Conservation (phyloP, 495 filamentous ascomycete species). For the Neurospora intermedia region DNA sequence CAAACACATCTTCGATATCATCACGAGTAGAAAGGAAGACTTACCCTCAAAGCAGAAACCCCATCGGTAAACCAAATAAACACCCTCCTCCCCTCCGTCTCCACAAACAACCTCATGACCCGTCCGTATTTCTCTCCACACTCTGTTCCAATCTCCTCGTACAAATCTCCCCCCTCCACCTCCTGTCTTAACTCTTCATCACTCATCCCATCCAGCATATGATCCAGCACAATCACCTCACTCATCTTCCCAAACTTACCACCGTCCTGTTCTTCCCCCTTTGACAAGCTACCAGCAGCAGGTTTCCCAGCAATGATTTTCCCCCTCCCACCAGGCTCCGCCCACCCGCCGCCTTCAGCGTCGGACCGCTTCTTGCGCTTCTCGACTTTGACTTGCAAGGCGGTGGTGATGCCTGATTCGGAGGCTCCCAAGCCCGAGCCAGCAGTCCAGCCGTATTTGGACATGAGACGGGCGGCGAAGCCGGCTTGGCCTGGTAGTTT, state of each 20-base stretch:
- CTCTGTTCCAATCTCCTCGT: constrained; percentile 91
- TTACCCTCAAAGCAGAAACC: constrained; percentile 69
- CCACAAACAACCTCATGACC: constrained; percentile 74
- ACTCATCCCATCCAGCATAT: constrained; percentile 72
- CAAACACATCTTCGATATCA: background rate
- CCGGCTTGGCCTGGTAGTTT: constrained; percentile 65
- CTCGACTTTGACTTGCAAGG: constrained; percentile 70
- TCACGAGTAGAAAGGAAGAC: constrained; percentile 15
- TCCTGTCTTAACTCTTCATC: constrained; percentile 47
- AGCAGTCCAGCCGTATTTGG: constrained; percentile 86
- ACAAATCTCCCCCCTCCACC: constrained; percentile 53
- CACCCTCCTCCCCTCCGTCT: constrained; percentile 47
- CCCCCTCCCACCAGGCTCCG: constrained; percentile 55
- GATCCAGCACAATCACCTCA: constrained; percentile 63
- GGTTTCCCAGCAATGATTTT: constrained; percentile 66
- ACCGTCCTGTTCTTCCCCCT: constrained; percentile 35
- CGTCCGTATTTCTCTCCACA: constrained; percentile 81
- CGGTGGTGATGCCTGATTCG: constrained; percentile 68
- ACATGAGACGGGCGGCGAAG: constrained; percentile 77
- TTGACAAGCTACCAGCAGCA: background rate
- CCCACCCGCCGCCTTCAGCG: constrained; percentile 69
- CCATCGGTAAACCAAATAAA: constrained; percentile 85
- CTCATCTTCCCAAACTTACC: constrained; percentile 63
- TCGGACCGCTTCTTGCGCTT: constrained; percentile 66
- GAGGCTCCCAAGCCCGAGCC: constrained; percentile 78